Evolutionary conservation across 306 rosid genomes (phyloP), one percentile per base, ranked within the genome.

Genomic region (Arachis stenosperma): DNA sequence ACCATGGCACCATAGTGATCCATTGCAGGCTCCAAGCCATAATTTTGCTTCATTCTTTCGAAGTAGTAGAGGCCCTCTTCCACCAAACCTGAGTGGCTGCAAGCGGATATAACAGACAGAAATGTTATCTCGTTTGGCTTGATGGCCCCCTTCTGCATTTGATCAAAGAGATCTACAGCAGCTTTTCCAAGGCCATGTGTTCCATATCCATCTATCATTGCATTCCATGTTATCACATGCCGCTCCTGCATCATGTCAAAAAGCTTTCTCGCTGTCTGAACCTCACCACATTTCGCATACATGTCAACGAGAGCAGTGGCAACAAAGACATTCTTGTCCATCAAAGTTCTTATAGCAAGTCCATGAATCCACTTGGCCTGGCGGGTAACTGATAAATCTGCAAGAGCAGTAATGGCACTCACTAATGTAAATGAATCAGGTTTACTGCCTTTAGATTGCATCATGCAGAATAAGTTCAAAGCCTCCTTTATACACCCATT

Each of bases 311-410:
- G 86, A 52, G 98, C 96, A 47, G 98, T 90, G 79, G 84, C 71
- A 37, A 93, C 98, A 67, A 80, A 93, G 36, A 90, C 79, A 54
- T 90, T 90, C 64, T 76, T 83, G 79, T 90, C 90, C 76, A 86
- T 86, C 75, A 85, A 81, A 15, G 84, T 81, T 79, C 96, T 82
- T 43, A 86, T 75, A 60, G 86, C 88, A 62, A 90, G 88, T 68
- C 97, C 97, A 67, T 93, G 96, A 78, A 93, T 88, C 98, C 98
- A 93, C 87, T 89, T 93, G 15, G 98, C 96, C 53, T 87, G 93
- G 17, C 93, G 93, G 5, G 83, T 86, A 65, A 87, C 86, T 1
- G 98, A 93, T 75, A 93, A 89, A 44, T 89, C 97, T 1, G 97
- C 93, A 63, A 93, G 76, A 58, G 98, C 97, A 17, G 90, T 83